phyloP scores from a whole-genome alignment of 2,329 filamentous ascomycete species.

The Pseudogymnoascus sp. region DNA sequence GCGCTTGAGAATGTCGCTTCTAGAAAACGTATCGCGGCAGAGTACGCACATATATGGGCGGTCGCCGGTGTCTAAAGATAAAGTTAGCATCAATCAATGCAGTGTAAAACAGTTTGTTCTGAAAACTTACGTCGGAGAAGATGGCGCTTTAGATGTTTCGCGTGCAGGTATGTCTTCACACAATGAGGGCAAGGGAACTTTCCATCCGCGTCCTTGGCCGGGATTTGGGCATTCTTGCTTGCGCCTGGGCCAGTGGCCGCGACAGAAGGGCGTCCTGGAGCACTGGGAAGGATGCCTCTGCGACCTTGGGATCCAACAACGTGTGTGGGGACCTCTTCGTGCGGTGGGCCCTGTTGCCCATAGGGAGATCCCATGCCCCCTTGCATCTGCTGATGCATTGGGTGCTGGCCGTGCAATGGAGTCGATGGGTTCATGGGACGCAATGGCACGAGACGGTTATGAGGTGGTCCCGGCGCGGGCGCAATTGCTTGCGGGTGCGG shows the following conservation, averaged over 20 bases:
- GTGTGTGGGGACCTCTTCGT: conserved; percentile 66
- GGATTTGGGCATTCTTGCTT: conserved; percentile 73
- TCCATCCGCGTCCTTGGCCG: conserved; percentile 90
- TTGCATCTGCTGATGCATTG: conserved; percentile 31
- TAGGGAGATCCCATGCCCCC: conserved; percentile 52
- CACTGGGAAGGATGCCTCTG: conserved; percentile 83
- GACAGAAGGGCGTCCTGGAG: conserved; percentile 74
- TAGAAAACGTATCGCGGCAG: conserved; percentile 95
- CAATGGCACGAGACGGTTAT: conserved; percentile 47
- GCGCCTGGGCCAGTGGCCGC: conserved; percentile 59
- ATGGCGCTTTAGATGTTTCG: conserved; percentile 96
- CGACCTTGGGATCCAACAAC: conserved; percentile 93
- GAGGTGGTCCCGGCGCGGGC: conserved; percentile 52
- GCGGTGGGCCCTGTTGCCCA: conserved; percentile 48
- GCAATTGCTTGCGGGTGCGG: conserved; percentile 71
- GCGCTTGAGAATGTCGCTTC: conserved; percentile 95
- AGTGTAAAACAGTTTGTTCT: background rate
- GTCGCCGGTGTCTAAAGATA: conserved; percentile 75
- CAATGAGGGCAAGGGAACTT: conserved; percentile 98
- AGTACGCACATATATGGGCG: conserved; percentile 97
- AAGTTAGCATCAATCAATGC: conserved; percentile 20
- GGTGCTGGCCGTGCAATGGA: conserved; percentile 37
- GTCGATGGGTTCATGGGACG: conserved; percentile 60
- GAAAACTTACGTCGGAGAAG: conserved; percentile 78
- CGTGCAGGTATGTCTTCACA: conserved; percentile 94